Conservation (phyloP, 306 rosid genomes). For the Cucurbita moschata region DNA sequence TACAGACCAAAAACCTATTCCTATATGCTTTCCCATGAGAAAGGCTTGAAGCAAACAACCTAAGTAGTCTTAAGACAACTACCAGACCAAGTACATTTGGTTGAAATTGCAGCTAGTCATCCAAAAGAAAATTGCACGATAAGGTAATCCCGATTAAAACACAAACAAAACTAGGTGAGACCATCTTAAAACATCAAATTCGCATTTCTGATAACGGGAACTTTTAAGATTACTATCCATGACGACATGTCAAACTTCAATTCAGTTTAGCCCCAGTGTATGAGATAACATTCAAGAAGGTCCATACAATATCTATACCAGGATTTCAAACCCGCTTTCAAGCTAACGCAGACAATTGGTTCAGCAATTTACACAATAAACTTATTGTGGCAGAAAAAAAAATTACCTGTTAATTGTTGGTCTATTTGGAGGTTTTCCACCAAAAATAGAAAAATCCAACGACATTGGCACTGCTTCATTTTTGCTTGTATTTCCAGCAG, state of each 20-base stretch:
- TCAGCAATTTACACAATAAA: background rate
- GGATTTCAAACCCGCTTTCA: background rate
- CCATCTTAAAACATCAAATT: background rate
- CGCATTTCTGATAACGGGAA: background rate
- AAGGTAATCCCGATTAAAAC: background rate
- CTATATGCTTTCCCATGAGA: background rate
- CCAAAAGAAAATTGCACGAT: background rate
- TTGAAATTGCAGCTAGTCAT: background rate
- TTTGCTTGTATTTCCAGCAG: slow-evolving; percentile 53
- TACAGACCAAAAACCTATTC: background rate
- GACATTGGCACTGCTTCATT: slow-evolving; percentile 59
- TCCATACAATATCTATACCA: background rate
- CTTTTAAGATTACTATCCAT: background rate
- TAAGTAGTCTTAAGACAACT: too few relatives aligned
- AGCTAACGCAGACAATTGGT: background rate
- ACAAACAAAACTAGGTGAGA: background rate
- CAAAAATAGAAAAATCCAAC: slow-evolving; percentile 82
- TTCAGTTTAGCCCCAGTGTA: background rate
- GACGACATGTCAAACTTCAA: background rate
- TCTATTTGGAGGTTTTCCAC: slow-evolving; percentile 75
- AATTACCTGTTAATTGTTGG: slow-evolving; percentile 87
- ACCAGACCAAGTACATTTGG: background rate
- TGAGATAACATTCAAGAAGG: background rate
- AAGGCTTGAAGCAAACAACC: background rate
- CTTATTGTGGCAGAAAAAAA: background rate